These are phyloP conservation scores for Trifolium fragiferum DNA, from an alignment of 306 rosid species.

Conservation along the genomic window DNA sequence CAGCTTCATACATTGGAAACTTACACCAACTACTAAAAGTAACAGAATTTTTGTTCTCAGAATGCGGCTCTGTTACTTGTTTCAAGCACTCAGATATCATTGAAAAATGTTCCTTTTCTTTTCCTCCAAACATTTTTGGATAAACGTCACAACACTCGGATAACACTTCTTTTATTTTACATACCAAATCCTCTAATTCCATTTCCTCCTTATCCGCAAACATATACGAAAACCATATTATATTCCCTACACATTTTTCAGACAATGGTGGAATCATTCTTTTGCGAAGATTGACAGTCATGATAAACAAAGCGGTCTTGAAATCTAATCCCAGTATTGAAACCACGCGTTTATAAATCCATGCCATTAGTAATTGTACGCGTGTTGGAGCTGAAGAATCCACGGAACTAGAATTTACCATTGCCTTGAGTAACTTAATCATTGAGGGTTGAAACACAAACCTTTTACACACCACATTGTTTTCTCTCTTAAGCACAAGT, in stretches of 20 bases:
- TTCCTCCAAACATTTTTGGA: constrained; percentile 25
- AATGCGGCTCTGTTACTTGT: neutral
- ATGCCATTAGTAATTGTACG: constrained; percentile 46
- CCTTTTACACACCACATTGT: constrained; percentile 30
- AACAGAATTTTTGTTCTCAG: neutral
- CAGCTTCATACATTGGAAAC: constrained; percentile 40
- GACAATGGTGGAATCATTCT: constrained; percentile 49
- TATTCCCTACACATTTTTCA: constrained; percentile 45
- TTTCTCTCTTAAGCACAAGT: neutral
- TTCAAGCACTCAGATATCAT: constrained; percentile 28
- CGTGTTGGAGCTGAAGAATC: constrained; percentile 43
- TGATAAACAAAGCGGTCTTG: neutral
- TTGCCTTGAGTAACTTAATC: constrained; percentile 45
- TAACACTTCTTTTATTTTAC: constrained; percentile 29
- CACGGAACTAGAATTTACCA: constrained; percentile 31
- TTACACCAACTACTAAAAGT: constrained; percentile 46
- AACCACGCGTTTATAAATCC: constrained; percentile 35
- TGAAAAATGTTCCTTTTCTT: neutral
- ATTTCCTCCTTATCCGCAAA: neutral
- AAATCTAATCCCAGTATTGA: constrained; percentile 5
- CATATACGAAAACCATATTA: constrained; percentile 3
- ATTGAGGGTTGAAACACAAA: constrained; percentile 48
- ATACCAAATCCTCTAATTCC: constrained; percentile 40
- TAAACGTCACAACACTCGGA: neutral
- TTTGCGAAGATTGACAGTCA: constrained; percentile 37